Evolutionary conservation across 352 stramenopile species (phyloP), one percentile per base, ranked within the genome.

Genomic region (Globisporangium yorkense): DNA sequence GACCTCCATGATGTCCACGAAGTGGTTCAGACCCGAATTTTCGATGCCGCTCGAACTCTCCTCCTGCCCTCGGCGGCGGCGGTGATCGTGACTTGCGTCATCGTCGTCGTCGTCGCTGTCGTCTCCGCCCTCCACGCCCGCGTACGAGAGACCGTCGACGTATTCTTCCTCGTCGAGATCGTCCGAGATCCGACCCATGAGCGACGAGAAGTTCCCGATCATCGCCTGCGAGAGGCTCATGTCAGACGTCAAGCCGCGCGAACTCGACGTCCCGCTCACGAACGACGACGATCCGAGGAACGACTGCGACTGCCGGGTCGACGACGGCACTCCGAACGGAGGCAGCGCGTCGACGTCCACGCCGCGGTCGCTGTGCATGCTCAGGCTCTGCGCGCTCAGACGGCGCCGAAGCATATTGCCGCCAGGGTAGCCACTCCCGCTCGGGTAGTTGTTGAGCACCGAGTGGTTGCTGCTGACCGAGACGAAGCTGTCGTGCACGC

Each of bases 161-260:
- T 73, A 68, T 31, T 74, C 65, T 43, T 82, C 74, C 33, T 83
- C 76, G 35, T 86, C 76, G 5, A 82, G 51, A 0, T 79, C 56
- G 45, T 91, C 80, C 20, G 75, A 80, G 59, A 88, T 74, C 0
- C 74, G 63, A 1, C 77, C 70, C 33, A 88, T 78, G 7, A 89
- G 53, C 16, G 75, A 73, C 45, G 81, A 87, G 57, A 89, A 92
- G 40, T 83, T 92, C 18, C 78, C 79, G 21, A 89, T 70, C 72
- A 92, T 89, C 8, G 81, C 78, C 43, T 85, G 70, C 9, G 80
- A 81, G 7, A 91, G 60, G 60, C 81, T 89, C 75, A 80, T 84
- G 51, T 88, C 81, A 3, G 75, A 80, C 46, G 75, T 58, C 47
- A 77, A 51, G 44, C 68, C 71, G 18, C 74, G 70, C 13, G 72